phyloP scores from a whole-genome alignment of 2,329 filamentous ascomycete genomes.

The Lasiodiplodia sp. region DNA sequence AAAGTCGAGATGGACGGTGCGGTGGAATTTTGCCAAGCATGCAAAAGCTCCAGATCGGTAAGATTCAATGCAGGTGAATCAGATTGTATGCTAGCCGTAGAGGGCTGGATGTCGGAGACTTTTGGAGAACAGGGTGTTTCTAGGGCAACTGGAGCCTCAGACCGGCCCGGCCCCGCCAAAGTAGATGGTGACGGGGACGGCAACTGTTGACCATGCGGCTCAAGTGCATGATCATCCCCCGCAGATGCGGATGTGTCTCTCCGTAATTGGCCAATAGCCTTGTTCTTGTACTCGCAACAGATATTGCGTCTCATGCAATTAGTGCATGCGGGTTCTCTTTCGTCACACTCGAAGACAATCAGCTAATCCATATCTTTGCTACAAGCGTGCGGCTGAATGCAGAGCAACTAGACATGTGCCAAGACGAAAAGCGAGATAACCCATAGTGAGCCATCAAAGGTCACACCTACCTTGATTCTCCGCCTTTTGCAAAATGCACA shows the following conservation, averaged over 20 bases:
- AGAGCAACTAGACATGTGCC: neutral
- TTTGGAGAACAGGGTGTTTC: too few relatives aligned
- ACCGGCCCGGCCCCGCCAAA: neutral
- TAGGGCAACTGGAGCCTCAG: neutral
- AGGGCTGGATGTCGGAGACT: neutral
- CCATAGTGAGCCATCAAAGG: neutral
- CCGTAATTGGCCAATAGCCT: neutral
- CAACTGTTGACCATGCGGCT: neutral
- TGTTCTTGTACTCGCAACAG: constrained; percentile 32
- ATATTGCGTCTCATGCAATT: constrained; percentile 42
- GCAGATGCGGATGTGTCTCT: constrained; percentile 32
- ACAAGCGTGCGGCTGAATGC: neutral
- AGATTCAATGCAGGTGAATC: neutral
- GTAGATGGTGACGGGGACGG: neutral
- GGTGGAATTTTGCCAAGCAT: neutral
- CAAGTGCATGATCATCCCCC: constrained; percentile 19
- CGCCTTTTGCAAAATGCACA: constrained; percentile 26
- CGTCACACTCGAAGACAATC: constrained; percentile 37
- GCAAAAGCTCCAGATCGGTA: constrained; percentile 10
- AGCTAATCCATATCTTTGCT: neutral
- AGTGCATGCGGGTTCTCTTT: constrained; percentile 40
- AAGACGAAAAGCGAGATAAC: neutral
- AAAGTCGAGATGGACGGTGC: constrained; percentile 5
- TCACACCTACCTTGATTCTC: constrained; percentile 18
- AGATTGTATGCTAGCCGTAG: neutral